phyloP scores from a whole-genome alignment of 73 alveolate genomes.

The Tetrahymena malaccensis region DNA sequence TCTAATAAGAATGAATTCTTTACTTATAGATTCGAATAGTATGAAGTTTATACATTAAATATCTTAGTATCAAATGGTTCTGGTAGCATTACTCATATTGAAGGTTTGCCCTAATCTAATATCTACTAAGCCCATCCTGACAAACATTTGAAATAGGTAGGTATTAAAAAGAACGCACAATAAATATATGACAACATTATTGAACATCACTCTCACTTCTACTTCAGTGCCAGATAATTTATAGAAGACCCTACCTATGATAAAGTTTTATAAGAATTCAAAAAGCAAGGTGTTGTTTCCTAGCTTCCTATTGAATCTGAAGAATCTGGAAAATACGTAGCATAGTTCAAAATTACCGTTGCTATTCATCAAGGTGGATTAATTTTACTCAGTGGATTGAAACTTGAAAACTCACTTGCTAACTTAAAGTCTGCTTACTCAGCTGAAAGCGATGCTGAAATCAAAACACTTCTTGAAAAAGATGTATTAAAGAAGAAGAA shows the following conservation, averaged over 20 bases:
- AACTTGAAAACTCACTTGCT: background rate
- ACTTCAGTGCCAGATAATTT: background rate
- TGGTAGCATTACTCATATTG: background rate
- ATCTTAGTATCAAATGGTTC: background rate
- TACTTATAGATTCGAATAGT: background rate
- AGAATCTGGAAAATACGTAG: background rate
- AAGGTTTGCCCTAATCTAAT: background rate
- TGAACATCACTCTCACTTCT: background rate
- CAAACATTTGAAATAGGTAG: background rate
- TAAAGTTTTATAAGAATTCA: background rate
- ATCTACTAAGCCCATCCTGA: background rate
- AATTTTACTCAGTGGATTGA: background rate
- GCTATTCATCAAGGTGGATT: background rate
- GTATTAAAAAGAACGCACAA: background rate
- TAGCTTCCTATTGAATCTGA: background rate
- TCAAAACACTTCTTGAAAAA: background rate
- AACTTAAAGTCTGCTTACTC: background rate
- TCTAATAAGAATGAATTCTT: background rate
- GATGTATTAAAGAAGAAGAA: background rate
- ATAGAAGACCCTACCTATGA: background rate
- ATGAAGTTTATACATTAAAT: background rate
- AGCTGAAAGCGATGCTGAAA: background rate
- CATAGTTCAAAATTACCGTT: background rate
- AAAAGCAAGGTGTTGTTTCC: background rate
- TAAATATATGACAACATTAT: background rate